Base-by-base conservation (phyloP, 352 stramenopile species). In the Peronospora farinosa region DNA sequence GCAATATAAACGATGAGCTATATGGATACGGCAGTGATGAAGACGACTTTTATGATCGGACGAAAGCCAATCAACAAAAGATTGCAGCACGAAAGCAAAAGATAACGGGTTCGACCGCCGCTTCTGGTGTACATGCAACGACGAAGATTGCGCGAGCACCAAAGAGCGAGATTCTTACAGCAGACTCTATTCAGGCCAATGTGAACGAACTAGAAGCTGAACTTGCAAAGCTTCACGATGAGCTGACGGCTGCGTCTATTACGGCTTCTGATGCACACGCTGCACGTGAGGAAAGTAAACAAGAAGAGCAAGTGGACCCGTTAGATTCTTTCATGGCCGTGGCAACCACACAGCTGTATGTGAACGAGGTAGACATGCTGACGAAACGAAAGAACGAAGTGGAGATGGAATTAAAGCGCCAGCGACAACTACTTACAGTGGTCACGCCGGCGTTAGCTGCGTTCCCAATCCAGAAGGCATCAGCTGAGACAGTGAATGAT, bases 11-110 rank as follows among this genome's bases (percentile, higher is more conserved):
- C 13, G 66, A 75, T 11, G 54, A 60, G 21, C 15, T 70, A 44
- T 78, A 85, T 25, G 67, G 42, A 17, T 79, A 87, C 47, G 72
- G 63, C 40, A 87, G 74, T 44, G 77, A 90, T 48, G 77, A 90
- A 50, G 78, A 90, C 41, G 76, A 90, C 23, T 88, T 88, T 33
- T 90, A 88, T 46, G 77, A 90, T 55, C 74, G 77, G 35, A 90
- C 77, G 1, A 73, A 67, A 37, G 62, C 76, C 2, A 86, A 84
- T 41, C 58, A 84, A 32, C 53, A 66, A 35, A 81, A 81, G 37
- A 60, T 69, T 17, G 39, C 43, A n/a, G 63, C 53, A 7, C 61
- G 65, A 13, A 74, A 67, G 31, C 53, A 70, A 31, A 55, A 63
- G 15, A 10, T 65, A n/a, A 54, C 31, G 23, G 48, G 45, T 0